Evolutionary conservation across 1,284 basidiomycete species (phyloP).

Genomic region (Blastosporella zonata): DNA sequence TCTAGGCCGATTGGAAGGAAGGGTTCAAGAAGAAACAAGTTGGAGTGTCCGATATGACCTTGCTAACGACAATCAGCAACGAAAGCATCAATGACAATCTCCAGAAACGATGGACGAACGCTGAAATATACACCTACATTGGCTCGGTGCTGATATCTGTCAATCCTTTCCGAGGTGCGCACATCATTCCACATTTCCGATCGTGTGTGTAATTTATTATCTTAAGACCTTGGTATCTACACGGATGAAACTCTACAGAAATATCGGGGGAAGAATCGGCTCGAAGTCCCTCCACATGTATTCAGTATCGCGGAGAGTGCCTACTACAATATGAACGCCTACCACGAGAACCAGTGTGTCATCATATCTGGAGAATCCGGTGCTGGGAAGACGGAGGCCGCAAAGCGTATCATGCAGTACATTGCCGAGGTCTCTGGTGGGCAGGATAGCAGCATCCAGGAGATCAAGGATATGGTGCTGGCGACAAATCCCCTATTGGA

Average conservation of each 20-base stretch:
- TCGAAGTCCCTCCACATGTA: conserved; percentile 98
- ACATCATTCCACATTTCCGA: background rate
- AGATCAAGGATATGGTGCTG: conserved; percentile 99
- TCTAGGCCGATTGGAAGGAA: conserved; percentile 95
- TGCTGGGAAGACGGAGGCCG: conserved; percentile 96
- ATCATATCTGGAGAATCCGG: conserved; percentile 99
- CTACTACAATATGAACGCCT: conserved; percentile 99
- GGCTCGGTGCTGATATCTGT: conserved; percentile 97
- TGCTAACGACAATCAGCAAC: conserved; percentile 96
- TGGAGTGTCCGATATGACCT: conserved; percentile 98
- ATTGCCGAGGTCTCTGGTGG: conserved; percentile 95
- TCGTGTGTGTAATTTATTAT: conserved; percentile 10
- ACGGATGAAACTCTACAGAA: conserved; percentile 82
- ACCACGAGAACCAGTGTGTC: conserved; percentile 99
- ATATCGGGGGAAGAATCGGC: conserved; percentile 96
- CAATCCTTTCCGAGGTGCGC: conserved; percentile 91
- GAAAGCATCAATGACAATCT: conserved; percentile 98
- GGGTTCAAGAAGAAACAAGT: conserved; percentile 98
- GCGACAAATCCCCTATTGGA: conserved; percentile 98
- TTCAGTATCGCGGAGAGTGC: conserved; percentile 96
- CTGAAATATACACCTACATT: conserved; percentile 99
- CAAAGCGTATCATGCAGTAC: conserved; percentile 99
- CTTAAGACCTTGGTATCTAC: conserved; percentile 94
- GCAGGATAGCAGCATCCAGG: conserved; percentile 83
- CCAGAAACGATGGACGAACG: conserved; percentile 92